A percentile compares a stretch with the other conserved stretches of the same genome.
phyloP scores from a whole-genome alignment of 2,329 filamentous ascomycete species.

The Exserohilum turcica region DNA sequence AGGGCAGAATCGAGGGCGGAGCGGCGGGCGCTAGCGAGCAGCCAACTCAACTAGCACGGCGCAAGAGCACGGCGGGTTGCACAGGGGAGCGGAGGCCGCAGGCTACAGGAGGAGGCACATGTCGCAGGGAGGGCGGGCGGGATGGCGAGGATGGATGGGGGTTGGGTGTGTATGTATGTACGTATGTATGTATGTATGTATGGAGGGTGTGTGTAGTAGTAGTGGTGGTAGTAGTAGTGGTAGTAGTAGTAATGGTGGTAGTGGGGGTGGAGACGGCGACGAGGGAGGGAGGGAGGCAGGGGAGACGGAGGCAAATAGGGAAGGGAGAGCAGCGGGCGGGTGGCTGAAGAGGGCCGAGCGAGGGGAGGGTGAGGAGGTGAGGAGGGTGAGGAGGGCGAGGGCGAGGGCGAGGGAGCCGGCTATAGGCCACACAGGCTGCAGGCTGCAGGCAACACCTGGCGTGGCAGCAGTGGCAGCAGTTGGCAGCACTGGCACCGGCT shows the following conservation, averaged over 20 bases:
- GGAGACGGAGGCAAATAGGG: constrained; percentile 9
- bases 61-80: constrained; percentile 5
- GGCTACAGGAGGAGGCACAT: constrained; percentile 8
- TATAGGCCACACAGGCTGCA: too few relatives aligned
- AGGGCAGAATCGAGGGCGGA: constrained; percentile 27
- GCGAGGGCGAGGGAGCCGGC: constrained; percentile 1
- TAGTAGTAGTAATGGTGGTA: too few relatives aligned
- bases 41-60: constrained; percentile 20
- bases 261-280: too few relatives aligned
- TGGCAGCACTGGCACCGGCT: too few relatives aligned
- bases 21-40: constrained; percentile 27
- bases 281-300: constrained; percentile 7
- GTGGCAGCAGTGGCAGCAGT: too few relatives aligned
- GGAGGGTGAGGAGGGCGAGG: not conserved
- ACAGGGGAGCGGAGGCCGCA: constrained; percentile 12
- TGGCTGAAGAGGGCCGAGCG: too few relatives aligned
- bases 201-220: too few relatives aligned
- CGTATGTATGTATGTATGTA: too few relatives aligned
- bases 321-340: not conserved
- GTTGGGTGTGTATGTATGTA: too few relatives aligned
- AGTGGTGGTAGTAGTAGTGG: too few relatives aligned
- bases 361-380: not conserved
- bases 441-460: too few relatives aligned
- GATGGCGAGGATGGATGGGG: too few relatives aligned
- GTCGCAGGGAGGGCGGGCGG: not conserved